Conservation (phyloP, 208 protist genomes). For the Porcisia deanei region DNA sequence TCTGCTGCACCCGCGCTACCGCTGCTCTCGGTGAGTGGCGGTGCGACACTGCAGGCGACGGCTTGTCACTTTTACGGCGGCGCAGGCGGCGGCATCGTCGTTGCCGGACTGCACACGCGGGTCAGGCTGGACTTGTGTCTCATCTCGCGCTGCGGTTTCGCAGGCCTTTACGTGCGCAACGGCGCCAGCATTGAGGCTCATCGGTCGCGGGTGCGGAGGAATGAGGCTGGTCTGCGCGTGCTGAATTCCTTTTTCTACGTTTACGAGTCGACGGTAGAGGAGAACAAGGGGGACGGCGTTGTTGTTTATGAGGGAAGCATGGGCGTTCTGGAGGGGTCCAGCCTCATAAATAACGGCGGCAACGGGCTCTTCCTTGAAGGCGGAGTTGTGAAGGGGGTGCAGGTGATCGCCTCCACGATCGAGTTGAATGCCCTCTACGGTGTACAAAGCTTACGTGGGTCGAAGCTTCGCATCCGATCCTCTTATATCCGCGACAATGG, state of each 20-base stretch:
- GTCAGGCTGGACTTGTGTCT: slow-evolving; percentile 50
- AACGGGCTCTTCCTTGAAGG: slow-evolving; percentile 56
- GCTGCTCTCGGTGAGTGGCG: slow-evolving; percentile 40
- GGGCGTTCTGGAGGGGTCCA: slow-evolving; percentile 38
- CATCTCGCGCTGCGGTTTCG: slow-evolving; percentile 53
- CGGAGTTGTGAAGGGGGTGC: slow-evolving; percentile 26
- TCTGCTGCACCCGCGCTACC: slow-evolving; percentile 23
- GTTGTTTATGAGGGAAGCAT: slow-evolving; percentile 46
- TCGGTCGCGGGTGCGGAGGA: slow-evolving; percentile 51
- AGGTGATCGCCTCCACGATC: slow-evolving; percentile 47
- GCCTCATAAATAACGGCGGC: slow-evolving; percentile 54
- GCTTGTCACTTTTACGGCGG: slow-evolving; percentile 73
- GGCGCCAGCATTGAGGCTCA: slow-evolving; percentile 32
- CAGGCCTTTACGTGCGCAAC: slow-evolving; percentile 48
- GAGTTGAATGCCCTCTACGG: slow-evolving; percentile 73
- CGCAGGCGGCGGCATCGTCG: slow-evolving; percentile 47
- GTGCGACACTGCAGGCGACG: slow-evolving; percentile 39
- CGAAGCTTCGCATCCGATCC: slow-evolving; percentile 43
- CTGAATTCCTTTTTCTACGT: slow-evolving; percentile 21
- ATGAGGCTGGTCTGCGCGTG: slow-evolving; percentile 50
- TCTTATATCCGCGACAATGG: slow-evolving; percentile 65
- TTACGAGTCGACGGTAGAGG: slow-evolving; percentile 51
- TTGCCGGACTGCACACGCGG: slow-evolving; percentile 27
- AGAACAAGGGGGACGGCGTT: slow-evolving; percentile 50
- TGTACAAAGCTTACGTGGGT: slow-evolving; percentile 54